A percentile compares a stretch with the other conserved stretches of the same genome.
Conservation (phyloP, 1,284 basidiomycete genomes). For the Schizophyllum commune region DNA sequence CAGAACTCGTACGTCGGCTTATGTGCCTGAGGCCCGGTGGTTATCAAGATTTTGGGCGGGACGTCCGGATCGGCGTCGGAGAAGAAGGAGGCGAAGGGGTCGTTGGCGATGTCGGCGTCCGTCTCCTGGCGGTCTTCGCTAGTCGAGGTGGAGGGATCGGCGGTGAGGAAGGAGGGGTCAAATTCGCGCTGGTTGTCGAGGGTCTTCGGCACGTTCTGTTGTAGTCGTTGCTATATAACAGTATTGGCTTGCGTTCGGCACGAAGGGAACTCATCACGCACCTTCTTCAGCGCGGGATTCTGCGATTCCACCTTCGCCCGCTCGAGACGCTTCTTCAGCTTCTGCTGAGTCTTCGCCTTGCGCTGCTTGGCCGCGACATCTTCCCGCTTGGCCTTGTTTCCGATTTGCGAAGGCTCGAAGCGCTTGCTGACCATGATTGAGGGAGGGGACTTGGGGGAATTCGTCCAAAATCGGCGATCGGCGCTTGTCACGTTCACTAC, state of each 20-base stretch:
- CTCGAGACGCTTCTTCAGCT: slow-evolving; percentile 74
- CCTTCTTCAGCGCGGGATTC: slow-evolving; percentile 68
- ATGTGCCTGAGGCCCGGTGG: slow-evolving; percentile 83
- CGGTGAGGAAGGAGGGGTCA: slow-evolving; percentile 79
- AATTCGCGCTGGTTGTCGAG: slow-evolving; percentile 91
- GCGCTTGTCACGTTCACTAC: no score
- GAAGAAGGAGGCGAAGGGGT: slow-evolving; percentile 70
- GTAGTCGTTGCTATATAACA: slow-evolving; percentile 60
- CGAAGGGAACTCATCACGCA: slow-evolving; percentile 24
- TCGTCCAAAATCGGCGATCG: no score
- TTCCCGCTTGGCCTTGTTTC: slow-evolving; percentile 82
- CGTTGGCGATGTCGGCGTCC: slow-evolving; percentile 59
- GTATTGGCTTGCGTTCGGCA: neutral
- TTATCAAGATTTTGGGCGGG: slow-evolving; percentile 84
- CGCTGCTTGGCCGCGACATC: slow-evolving; percentile 70
- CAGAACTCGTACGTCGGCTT: slow-evolving; percentile 83
- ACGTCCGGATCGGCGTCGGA: slow-evolving; percentile 51
- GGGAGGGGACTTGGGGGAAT: no score
- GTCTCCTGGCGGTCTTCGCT: slow-evolving; percentile 44
- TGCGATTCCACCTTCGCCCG: slow-evolving; percentile 63
- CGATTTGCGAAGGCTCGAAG: slow-evolving; percentile 59
- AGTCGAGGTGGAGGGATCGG: slow-evolving; percentile 47
- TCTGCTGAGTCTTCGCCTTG: slow-evolving; percentile 74
- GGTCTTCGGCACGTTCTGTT: slow-evolving; percentile 83
- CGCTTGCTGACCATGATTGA: no score